phyloP scores from a whole-genome alignment of 495 filamentous ascomycete species.

The Penicillium cataractarum region DNA sequence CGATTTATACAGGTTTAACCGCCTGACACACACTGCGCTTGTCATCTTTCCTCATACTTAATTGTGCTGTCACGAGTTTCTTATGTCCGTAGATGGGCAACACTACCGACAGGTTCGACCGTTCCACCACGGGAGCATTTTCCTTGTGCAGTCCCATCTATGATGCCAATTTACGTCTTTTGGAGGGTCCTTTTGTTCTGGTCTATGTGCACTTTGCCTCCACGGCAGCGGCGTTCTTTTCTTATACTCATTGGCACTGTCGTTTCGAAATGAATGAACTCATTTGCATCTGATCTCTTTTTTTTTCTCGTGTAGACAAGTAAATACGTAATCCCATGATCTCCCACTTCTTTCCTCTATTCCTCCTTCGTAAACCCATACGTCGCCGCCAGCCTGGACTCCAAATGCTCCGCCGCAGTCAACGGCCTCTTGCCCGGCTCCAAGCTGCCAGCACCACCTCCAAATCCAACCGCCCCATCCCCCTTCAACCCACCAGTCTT shows the following conservation, averaged over 20 bases:
- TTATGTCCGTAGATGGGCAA: conserved; percentile 28
- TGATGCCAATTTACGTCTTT: conserved; percentile 20
- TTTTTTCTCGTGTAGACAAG: not conserved
- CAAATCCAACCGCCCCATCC: conserved; percentile 44
- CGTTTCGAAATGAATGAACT: conserved; percentile 20
- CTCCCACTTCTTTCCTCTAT: not conserved
- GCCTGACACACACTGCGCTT: not conserved
- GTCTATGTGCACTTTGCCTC: conserved; percentile 27
- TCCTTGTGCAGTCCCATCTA: conserved; percentile 16
- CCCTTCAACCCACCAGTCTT: conserved; percentile 28
- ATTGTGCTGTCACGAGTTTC: conserved; percentile 30
- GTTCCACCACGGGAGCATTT: conserved; percentile 14
- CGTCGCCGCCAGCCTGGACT: conserved; percentile 71
- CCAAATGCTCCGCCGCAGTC: conserved; percentile 85
- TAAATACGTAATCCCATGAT: not conserved
- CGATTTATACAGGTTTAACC: not conserved
- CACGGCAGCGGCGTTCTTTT: conserved; percentile 27
- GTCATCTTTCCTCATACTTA: conserved; percentile 24
- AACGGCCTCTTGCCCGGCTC: conserved; percentile 60
- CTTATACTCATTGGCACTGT: conserved; percentile 18
- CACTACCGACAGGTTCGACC: conserved; percentile 13
- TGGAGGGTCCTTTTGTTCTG: conserved; percentile 21
- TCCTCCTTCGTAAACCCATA: conserved; percentile 58
- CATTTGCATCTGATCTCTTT: conserved; percentile 18
- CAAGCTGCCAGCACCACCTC: conserved; percentile 41